These are phyloP conservation scores for Dioscorea dumetorum DNA, from an alignment of 106 monocot species.

Conservation along the genomic window DNA sequence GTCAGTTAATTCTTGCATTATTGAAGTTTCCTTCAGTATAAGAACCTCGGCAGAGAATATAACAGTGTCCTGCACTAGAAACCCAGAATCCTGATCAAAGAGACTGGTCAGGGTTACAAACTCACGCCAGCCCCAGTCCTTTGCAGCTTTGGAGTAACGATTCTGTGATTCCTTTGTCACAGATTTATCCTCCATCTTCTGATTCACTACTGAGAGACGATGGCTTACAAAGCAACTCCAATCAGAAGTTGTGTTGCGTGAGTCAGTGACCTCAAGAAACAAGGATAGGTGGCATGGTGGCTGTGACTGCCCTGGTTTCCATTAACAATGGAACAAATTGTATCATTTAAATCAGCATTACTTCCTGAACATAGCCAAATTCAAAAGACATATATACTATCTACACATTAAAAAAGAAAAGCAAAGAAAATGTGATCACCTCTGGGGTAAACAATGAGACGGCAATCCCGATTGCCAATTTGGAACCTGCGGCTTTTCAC, in stretches of 20 bases:
- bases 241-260: constrained; percentile 57
- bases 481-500: constrained; percentile 95
- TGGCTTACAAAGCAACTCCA: constrained; percentile 99
- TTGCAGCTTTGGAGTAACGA: constrained; percentile 93
- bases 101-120: constrained; percentile 93
- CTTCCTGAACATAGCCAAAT: neutral
- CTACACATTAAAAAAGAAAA: too few relatives aligned
- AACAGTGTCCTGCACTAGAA: constrained; percentile 89
- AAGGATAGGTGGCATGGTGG: constrained; percentile 94
- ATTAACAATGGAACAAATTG: neutral
- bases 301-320: constrained; percentile 86
- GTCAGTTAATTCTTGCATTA: constrained; percentile 57
- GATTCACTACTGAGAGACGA: constrained; percentile 83
- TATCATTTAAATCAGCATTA: too few relatives aligned
- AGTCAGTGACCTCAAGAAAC: constrained; percentile 94
- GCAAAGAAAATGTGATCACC: constrained; percentile 26
- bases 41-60: constrained; percentile 90
- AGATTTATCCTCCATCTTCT: constrained; percentile 77
- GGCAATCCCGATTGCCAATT: constrained; percentile 89
- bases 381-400: too few relatives aligned
- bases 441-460: constrained; percentile 93
- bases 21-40: constrained; percentile 85
- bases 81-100: constrained; percentile 93
- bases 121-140: constrained; percentile 99
- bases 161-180: constrained; percentile 94